Evolutionary conservation across 768 basidiomycete genomes (phyloP).

Genomic region (Auricularia heimuer): DNA sequence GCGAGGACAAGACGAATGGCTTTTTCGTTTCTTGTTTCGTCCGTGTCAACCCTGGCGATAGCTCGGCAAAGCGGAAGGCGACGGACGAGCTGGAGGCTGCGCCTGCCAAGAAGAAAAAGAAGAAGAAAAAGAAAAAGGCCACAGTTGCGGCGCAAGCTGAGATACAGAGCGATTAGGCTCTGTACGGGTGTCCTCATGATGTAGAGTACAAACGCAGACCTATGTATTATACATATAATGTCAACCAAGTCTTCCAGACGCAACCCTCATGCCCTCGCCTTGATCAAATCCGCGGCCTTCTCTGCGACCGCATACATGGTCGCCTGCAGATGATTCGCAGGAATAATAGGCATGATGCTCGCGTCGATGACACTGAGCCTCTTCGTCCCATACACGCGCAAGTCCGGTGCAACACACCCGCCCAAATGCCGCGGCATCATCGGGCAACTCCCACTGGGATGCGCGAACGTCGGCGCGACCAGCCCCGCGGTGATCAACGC

Average conservation of each 20-base stretch:
- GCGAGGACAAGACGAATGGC: conserved; percentile 85
- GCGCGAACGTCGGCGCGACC: conserved; percentile 3
- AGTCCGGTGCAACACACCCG: conserved; percentile 1
- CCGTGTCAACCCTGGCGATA: conserved; percentile 4
- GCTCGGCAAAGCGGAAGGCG: conserved; percentile 5
- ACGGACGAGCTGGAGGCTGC: conserved; percentile 12
- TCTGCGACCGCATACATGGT: conserved; percentile 16
- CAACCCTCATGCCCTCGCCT: conserved; percentile 1
- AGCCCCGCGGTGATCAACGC: conserved; percentile 10
- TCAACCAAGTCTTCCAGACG: too few relatives aligned
- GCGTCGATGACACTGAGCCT: neutral
- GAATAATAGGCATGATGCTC: conserved; percentile 13
- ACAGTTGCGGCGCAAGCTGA: conserved; percentile 4
- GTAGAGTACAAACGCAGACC: too few relatives aligned
- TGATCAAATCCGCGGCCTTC: conserved; percentile 17
- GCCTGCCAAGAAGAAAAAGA: conserved; percentile 3
- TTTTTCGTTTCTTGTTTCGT: conserved; percentile 98
- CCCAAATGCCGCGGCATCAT: neutral
- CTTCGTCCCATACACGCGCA: conserved; percentile 2
- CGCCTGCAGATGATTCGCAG: conserved; percentile 13
- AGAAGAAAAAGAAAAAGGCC: conserved; percentile 20
- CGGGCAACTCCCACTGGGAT: neutral
- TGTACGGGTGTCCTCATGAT: too few relatives aligned
- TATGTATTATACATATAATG: too few relatives aligned
- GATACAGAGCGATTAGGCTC: too few relatives aligned